Evolutionary conservation across 495 filamentous ascomycete genomes (phyloP).

Genomic region (Lasiosphaeria miniovina): DNA sequence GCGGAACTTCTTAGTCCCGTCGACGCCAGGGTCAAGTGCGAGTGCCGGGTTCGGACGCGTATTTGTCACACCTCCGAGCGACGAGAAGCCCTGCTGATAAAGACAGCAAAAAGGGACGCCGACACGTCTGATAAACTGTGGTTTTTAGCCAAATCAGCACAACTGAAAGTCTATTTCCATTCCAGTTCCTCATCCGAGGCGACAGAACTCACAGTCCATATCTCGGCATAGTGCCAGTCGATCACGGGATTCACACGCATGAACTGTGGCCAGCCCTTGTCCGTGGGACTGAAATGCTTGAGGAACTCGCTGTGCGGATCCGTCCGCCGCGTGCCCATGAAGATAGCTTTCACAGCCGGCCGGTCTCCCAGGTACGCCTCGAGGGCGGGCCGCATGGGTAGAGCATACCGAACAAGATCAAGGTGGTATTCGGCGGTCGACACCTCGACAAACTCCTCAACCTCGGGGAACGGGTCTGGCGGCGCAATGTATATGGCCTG

Average conservation of each 20-base stretch:
- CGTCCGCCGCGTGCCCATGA: conserved; percentile 87
- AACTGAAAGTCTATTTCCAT: background rate
- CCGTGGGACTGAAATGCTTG: conserved; percentile 79
- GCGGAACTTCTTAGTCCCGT: conserved; percentile 49
- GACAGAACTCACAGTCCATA: conserved; percentile 69
- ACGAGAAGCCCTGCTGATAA: conserved; percentile 68
- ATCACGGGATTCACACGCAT: conserved; percentile 93
- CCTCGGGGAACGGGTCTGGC: conserved; percentile 72
- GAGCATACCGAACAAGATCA: conserved; percentile 70
- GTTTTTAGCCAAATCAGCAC: background rate
- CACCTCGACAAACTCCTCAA: conserved; percentile 75
- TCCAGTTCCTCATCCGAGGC: background rate
- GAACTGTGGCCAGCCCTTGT: conserved; percentile 86
- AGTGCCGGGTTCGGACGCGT: conserved; percentile 86
- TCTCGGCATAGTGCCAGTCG: conserved; percentile 95
- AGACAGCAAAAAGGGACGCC: conserved; percentile 76
- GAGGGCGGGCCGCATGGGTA: conserved; percentile 77
- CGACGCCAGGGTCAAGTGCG: conserved; percentile 35
- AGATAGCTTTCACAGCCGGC: conserved; percentile 70
- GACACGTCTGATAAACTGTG: conserved; percentile 76
- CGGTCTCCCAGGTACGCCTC: conserved; percentile 66
- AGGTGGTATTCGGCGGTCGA: conserved; percentile 69
- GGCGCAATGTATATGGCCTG: conserved; percentile 88
- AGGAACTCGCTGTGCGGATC: conserved; percentile 83
- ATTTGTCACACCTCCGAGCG: conserved; percentile 82